Evolutionary conservation across 306 rosid genomes (phyloP).

Genomic region (Astragalus membranaceus): DNA sequence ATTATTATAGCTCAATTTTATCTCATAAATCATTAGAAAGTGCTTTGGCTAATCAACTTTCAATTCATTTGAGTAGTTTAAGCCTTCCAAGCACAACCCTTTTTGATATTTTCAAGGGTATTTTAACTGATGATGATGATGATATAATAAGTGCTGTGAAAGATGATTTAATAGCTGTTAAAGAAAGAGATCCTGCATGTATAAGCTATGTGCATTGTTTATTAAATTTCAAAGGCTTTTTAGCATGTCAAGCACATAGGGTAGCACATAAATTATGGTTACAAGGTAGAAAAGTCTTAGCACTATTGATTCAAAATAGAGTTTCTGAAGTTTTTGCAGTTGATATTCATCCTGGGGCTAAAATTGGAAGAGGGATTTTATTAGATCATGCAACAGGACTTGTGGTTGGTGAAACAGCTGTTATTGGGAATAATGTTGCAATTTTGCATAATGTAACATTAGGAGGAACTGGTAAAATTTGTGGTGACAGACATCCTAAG

Average conservation of each 20-base stretch:
- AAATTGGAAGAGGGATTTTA: constrained; percentile 60
- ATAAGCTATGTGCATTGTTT: constrained; percentile 78
- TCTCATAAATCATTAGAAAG: constrained; percentile 47
- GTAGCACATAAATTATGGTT: constrained; percentile 71
- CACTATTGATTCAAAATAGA: constrained; percentile 67
- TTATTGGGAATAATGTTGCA: constrained; percentile 76
- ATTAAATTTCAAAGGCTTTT: constrained; percentile 76
- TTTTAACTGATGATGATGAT: constrained; percentile 9
- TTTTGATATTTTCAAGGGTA: constrained; percentile 43
- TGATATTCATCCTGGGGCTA: constrained; percentile 91
- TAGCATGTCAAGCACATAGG: constrained; percentile 76
- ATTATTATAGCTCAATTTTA: constrained; percentile 42
- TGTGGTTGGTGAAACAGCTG: constrained; percentile 86
- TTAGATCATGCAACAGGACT: constrained; percentile 90
- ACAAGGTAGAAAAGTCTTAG: constrained; percentile 49
- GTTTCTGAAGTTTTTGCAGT: constrained; percentile 76
- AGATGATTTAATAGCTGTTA: constrained; percentile 58
- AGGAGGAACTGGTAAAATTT: constrained; percentile 80
- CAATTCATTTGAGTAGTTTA: constrained; percentile 47
- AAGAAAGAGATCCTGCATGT: constrained; percentile 86
- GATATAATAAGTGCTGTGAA: constrained; percentile 37
- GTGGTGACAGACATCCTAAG: constrained; percentile 87
- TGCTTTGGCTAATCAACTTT: constrained; percentile 57
- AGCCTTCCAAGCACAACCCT: constrained; percentile 48
- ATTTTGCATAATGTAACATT: constrained; percentile 83